Evolutionary conservation across 164 flowering plant species (phyloP), one percentile per base, ranked within the genome.

Genomic region (Vitis amurensis): DNA sequence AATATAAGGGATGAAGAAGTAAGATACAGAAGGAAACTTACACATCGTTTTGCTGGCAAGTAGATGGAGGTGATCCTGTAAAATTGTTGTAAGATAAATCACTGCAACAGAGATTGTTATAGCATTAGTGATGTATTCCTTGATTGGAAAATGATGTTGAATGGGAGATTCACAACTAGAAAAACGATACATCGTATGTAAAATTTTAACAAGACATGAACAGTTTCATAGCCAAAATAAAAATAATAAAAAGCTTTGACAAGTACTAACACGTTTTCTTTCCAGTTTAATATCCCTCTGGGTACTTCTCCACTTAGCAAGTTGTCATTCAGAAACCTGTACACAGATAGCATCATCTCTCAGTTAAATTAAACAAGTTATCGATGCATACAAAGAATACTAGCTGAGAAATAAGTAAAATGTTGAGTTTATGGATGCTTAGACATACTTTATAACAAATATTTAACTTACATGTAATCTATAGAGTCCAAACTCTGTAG

Each of bases 81-180:
- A 92, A 92, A 67, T 87, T 89, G 80, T 91, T 91, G 77, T 88
- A 82, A 37, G 97, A 91, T 59, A 91, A 27, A 77, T 93, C 98
- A 63, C 99, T 94, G 89, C 77, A 87, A 74, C 12, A 51, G 12
- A 51, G 30, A 55, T 13, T 29, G 11, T 55, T 11, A 59, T 27
- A 23, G 53, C 14, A 59, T 55, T 17, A 5, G 19, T 47, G 0
- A 31, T 31, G 44, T 31, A 31, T 31, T 31, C 44, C 44, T 31
- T 31, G 44, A 31, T 4, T 31, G 44, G 44, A 31, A 23, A 31
- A 31, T 31, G 44, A 31, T 31, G n/a, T n/a, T n/a, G n/a, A n/a
- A n/a, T n/a, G n/a, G n/a, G n/a, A n/a, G n/a, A n/a, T n/a, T n/a
- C n/a, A n/a, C n/a, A n/a, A n/a, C n/a, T n/a, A 31, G 44, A 31